Percentiles rank a stretch among this genome's conserved stretches.
phyloP scores from a whole-genome alignment of 768 basidiomycete species.

The Tulasnella sp. region DNA sequence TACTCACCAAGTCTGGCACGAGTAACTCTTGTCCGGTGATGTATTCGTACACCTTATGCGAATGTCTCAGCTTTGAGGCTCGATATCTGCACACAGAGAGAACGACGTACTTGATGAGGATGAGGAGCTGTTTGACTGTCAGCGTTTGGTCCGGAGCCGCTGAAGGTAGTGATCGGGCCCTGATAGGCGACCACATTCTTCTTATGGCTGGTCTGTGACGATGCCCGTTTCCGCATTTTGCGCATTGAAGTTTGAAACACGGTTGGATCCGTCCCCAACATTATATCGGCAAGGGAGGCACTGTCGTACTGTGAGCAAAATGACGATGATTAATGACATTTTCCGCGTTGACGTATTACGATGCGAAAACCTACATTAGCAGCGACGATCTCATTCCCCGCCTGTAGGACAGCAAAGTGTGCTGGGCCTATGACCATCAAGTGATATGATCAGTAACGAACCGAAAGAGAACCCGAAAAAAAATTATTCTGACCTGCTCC shows the following conservation, averaged over 20 bases:
- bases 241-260: not conserved
- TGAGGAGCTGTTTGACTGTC: slow-evolving; percentile 15
- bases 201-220: too few relatives aligned
- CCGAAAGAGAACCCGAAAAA: too few relatives aligned
- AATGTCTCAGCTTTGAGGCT: not conserved
- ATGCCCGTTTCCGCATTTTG: too few relatives aligned
- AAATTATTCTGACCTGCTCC: not conserved
- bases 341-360: not conserved
- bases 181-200: too few relatives aligned
- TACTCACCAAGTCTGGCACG: slow-evolving; percentile 3
- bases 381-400: slow-evolving; percentile 14
- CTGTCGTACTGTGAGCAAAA: not conserved
- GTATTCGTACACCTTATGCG: slow-evolving; percentile 6
- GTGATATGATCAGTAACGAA: too few relatives aligned
- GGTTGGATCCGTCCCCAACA: not conserved
- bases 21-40: not conserved
- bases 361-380: slow-evolving; percentile 12
- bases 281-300: not conserved
- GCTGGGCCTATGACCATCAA: not conserved
- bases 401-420: slow-evolving; percentile 7
- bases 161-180: slow-evolving; percentile 10
- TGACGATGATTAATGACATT: not conserved
- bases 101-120: slow-evolving; percentile 16
- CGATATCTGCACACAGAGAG: not conserved
- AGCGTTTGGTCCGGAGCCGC: slow-evolving; percentile 15